Evolutionary conservation across 805 yeast genomes (phyloP).

Genomic region (Cyberlindnera bimundalis): DNA sequence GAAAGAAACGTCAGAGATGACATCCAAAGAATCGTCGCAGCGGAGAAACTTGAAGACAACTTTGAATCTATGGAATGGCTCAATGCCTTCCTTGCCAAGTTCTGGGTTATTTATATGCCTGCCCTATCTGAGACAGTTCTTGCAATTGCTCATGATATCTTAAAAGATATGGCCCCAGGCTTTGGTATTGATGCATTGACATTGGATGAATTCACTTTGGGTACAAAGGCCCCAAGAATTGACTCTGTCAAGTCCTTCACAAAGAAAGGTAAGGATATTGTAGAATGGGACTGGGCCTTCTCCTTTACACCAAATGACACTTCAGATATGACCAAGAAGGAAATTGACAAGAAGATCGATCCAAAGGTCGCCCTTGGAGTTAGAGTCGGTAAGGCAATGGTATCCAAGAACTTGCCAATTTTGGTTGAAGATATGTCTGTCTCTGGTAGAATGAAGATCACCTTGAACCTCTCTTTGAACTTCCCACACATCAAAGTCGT

Average conservation of each 20-base stretch:
- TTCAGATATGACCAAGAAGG: conserved; percentile 77
- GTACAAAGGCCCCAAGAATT: conserved; percentile 76
- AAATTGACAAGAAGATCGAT: conserved; percentile 63
- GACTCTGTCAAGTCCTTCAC: conserved; percentile 72
- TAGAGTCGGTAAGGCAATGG: conserved; percentile 75
- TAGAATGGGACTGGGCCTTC: conserved; percentile 84
- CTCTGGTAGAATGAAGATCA: conserved; percentile 65
- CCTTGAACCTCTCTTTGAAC: conserved; percentile 54
- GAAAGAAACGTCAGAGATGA: conserved; percentile 74
- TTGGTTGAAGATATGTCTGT: conserved; percentile 79
- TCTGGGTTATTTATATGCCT: conserved; percentile 89
- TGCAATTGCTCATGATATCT: conserved; percentile 60
- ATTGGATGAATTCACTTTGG: conserved; percentile 74
- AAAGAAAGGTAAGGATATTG: conserved; percentile 58
- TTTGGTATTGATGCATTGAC: conserved; percentile 74
- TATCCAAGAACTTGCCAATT: conserved; percentile 73
- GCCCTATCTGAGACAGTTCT: conserved; percentile 73
- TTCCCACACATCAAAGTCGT: conserved; percentile 80
- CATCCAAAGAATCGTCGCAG: conserved; percentile 60
- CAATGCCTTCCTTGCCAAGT: conserved; percentile 70
- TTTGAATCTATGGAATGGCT: conserved; percentile 80
- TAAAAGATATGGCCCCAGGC: conserved; percentile 76
- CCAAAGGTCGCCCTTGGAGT: conserved; percentile 83
- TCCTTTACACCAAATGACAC: conserved; percentile 80
- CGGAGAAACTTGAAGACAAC: conserved; percentile 57